Conservation (phyloP, 768 basidiomycete genomes). For the Hericium rajendrae region DNA sequence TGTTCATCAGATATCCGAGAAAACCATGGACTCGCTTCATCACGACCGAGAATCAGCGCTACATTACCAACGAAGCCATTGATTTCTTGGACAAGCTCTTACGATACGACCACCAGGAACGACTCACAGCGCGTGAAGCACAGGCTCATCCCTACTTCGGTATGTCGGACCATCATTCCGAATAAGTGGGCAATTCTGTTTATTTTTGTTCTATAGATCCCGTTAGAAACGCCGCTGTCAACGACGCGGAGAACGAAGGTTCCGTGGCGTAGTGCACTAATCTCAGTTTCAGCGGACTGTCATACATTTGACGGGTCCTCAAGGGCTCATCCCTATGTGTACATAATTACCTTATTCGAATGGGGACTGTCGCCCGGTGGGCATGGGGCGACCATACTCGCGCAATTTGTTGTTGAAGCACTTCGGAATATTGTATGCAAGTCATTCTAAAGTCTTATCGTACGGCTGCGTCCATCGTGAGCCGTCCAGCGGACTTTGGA, state of each 20-base stretch:
- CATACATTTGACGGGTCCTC: not conserved
- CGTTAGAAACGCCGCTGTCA: slow-evolving; percentile 44
- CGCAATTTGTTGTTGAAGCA: too few relatives aligned
- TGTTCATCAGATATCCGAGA: slow-evolving; percentile 60
- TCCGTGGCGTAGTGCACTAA: slow-evolving; percentile 27
- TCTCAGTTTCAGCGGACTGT: not conserved
- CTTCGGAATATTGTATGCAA: too few relatives aligned
- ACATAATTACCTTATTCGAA: too few relatives aligned
- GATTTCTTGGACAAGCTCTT: slow-evolving; percentile 93
- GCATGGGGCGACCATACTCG: too few relatives aligned
- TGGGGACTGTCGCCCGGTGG: too few relatives aligned
- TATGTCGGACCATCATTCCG: slow-evolving; percentile 22
- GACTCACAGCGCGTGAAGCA: slow-evolving; percentile 89
- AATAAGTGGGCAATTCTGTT: not conserved
- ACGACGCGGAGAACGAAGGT: slow-evolving; percentile 56
- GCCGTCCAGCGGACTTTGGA: too few relatives aligned
- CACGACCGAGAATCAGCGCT: slow-evolving; percentile 91
- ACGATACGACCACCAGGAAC: slow-evolving; percentile 95
- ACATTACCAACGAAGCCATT: slow-evolving; percentile 94
- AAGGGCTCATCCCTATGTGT: too few relatives aligned
- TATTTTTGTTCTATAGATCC: slow-evolving; percentile 43
- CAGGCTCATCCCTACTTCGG: slow-evolving; percentile 92
- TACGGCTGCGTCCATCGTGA: too few relatives aligned
- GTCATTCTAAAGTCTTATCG: too few relatives aligned
- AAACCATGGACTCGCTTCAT: slow-evolving; percentile 96